A percentile compares a stretch with the other conserved stretches of the same genome.
These are phyloP conservation scores for Neospermospora avenae DNA, from an alignment of 2,329 filamentous ascomycete species.

Conservation along the genomic window DNA sequence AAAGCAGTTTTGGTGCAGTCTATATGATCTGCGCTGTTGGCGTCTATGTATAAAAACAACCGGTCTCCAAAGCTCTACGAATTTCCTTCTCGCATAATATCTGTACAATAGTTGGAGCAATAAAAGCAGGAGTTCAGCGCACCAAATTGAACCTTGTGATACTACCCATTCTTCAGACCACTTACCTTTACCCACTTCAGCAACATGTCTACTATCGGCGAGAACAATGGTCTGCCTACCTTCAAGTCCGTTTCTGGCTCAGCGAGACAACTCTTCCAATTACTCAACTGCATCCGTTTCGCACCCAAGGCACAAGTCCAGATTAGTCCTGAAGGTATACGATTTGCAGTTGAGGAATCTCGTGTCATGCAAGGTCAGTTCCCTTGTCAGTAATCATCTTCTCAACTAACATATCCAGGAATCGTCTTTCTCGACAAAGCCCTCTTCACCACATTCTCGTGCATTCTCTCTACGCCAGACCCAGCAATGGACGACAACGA, in stretches of 20 bases:
- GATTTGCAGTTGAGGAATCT: slow-evolving; percentile 84
- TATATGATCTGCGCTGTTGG: slow-evolving; percentile 99
- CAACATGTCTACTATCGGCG: slow-evolving; percentile 31
- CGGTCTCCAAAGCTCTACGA: slow-evolving; percentile 22
- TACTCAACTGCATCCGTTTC: slow-evolving; percentile 57
- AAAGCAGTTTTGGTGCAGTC: slow-evolving; percentile 77
- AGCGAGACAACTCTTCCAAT: slow-evolving; percentile 67
- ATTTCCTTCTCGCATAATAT: slow-evolving; percentile 26
- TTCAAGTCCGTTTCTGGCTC: slow-evolving; percentile 77
- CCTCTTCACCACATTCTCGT: slow-evolving; percentile 82
- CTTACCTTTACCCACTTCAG: background rate
- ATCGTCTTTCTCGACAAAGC: slow-evolving; percentile 82
- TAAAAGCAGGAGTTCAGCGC: slow-evolving; percentile 28
- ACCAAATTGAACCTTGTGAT: slow-evolving; percentile 21
- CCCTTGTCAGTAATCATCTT: background rate
- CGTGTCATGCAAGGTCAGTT: slow-evolving; percentile 82
- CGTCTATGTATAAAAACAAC: slow-evolving; percentile 75
- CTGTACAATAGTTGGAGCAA: slow-evolving; percentile 35
- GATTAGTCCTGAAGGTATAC: slow-evolving; percentile 79
- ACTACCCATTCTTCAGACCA: slow-evolving; percentile 8
- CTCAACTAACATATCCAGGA: slow-evolving; percentile 42
- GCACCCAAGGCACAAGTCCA: slow-evolving; percentile 59
- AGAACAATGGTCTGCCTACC: slow-evolving; percentile 44
- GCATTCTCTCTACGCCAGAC: slow-evolving; percentile 49
- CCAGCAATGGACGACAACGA: slow-evolving; percentile 39